Percentiles rank a stretch among this genome's conserved stretches.
phyloP scores from a whole-genome alignment of 768 basidiomycete species.

The Calocera viscosa region DNA sequence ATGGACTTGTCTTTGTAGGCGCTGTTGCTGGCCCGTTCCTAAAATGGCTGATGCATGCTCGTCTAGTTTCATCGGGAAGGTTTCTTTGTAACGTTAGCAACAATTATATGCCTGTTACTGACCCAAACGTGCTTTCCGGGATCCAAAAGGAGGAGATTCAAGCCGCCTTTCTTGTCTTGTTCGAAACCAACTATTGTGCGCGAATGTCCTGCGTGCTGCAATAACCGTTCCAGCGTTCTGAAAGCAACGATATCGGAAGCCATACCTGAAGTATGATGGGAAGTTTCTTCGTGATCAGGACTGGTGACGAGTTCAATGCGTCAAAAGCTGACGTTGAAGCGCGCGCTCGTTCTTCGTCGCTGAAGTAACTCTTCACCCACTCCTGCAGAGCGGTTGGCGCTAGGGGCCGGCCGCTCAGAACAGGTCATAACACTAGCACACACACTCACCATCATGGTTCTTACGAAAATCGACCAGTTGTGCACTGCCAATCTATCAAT shows the following conservation, averaged over 20 bases:
- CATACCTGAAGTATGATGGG: slow-evolving; percentile 55
- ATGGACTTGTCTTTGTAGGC: slow-evolving; percentile 18
- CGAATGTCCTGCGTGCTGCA: slow-evolving; percentile 74
- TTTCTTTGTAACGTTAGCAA: not conserved
- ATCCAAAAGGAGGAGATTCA: slow-evolving; percentile 65
- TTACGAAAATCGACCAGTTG: slow-evolving; percentile 52
- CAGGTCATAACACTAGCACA: not conserved
- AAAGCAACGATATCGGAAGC: not conserved
- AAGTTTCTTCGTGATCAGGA: slow-evolving; percentile 51
- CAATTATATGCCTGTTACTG: too few species aligned
- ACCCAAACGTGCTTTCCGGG: slow-evolving; percentile 35
- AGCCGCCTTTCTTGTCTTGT: slow-evolving; percentile 40
- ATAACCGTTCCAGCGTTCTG: not conserved
- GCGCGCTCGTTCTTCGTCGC: slow-evolving; percentile 18
- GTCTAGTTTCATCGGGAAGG: not conserved
- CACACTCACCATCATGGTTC: slow-evolving; percentile 34
- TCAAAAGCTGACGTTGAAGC: slow-evolving; percentile 37
- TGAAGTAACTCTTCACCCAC: slow-evolving; percentile 72
- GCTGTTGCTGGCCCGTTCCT: not conserved
- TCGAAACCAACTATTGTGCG: slow-evolving; percentile 77
- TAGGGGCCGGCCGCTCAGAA: too few species aligned
- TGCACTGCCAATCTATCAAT: slow-evolving; percentile 32
- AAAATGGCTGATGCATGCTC: not conserved
- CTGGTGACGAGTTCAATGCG: slow-evolving; percentile 40
- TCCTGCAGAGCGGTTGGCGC: slow-evolving; percentile 42